These are phyloP conservation scores for Debaryomyces nepalensis DNA, from an alignment of 1,139 yeast genomes.

Conservation along the genomic window DNA sequence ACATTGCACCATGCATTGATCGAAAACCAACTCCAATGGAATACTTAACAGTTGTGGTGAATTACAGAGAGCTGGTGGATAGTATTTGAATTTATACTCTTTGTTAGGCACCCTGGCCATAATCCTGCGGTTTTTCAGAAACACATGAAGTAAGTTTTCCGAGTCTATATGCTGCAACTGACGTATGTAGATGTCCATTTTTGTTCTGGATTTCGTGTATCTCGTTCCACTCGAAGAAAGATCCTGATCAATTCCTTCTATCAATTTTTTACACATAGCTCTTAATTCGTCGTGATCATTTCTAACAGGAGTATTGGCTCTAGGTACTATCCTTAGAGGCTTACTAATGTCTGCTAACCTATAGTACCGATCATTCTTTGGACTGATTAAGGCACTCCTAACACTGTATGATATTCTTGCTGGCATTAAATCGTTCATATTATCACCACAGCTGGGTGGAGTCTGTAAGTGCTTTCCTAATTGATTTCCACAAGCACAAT, in stretches of 20 bases:
- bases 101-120: conserved; percentile 29
- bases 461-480: conserved; percentile 5
- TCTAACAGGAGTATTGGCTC: neutral
- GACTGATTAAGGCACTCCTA: conserved; percentile 3
- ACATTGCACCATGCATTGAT: neutral
- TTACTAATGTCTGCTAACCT: conserved; percentile 1
- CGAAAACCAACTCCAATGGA: neutral
- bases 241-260: neutral
- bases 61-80: conserved; percentile 31
- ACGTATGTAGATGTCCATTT: neutral
- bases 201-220: neutral
- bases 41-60: neutral
- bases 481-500: conserved; percentile 34
- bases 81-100: conserved; percentile 33
- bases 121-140: neutral
- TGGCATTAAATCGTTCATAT: conserved; percentile 1
- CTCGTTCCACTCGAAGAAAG: neutral
- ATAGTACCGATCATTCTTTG: conserved; percentile 11
- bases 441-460: conserved; percentile 8
- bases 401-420: conserved; percentile 7
- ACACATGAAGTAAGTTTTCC: neutral
- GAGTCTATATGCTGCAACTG: neutral
- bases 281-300: neutral
- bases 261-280: neutral
- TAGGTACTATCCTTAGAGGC: neutral